Base-by-base conservation (phyloP, 164 flowering plant genomes). In the Chimonanthus salicifolius region DNA sequence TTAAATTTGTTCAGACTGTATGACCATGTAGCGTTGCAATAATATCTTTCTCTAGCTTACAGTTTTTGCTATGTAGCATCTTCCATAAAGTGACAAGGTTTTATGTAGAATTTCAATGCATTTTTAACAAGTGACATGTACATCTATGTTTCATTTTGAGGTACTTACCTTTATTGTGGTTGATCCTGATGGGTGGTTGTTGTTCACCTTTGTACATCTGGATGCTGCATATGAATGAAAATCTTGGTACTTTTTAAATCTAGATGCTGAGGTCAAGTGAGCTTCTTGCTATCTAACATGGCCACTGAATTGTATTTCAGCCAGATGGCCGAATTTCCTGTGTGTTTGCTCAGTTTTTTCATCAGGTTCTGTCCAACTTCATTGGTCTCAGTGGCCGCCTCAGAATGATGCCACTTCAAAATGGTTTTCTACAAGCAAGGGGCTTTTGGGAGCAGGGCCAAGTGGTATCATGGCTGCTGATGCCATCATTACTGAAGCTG, bases 381-480 rank as follows among this genome's bases (percentile, higher is more conserved):
- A 94, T 78, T 96, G 99, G 99, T 88, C 98, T 66, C 95, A 94
- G 71, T 92, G 98, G 94, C 97, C 98, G 65, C 87, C 91, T 70
- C 90, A 85, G 76, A 85, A 67, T 77, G 82, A 82, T 72, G 78
- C 80, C 44, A 43, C 84, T 48, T 80, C 92, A 70, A 94, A 91
- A 80, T 96, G 99, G 99, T 96, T 89, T 79, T 87, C 84, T 82
- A 92, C 98, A 43, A 90, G 94, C 78, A 96, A 94, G 85, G 98
- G 98, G 64, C 85, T 96, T 43, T 78, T 96, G 83, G 99, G 99
- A 81, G 97, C 98, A 76, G 99, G 99, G 21, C 99, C 99, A 48
- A 96, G 99, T 83, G 99, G 99, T 65, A 96, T 96, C 72, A 94
- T 94, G 98, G 99, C 98, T 77, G 99, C 95, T 79, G 99, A 96